These are phyloP conservation scores for Mycena kentingensis DNA, from an alignment of 768 basidiomycete genomes.

Conservation along the genomic window DNA sequence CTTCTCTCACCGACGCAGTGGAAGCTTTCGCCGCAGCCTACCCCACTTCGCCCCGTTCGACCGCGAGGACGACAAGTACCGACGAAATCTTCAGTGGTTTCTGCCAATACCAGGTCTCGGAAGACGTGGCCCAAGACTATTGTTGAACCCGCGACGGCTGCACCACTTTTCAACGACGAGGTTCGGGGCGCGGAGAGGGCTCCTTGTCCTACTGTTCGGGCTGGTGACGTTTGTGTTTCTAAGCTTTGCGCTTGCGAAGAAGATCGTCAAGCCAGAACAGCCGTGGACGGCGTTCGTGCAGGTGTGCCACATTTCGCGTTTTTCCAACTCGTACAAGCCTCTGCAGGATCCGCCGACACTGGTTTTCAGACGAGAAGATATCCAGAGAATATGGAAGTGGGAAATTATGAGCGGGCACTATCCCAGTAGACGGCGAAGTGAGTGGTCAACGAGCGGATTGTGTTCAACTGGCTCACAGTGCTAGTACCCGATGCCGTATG, in stretches of 20 bases:
- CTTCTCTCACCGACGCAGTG: conserved; percentile 10
- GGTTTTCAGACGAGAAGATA: conserved; percentile 73
- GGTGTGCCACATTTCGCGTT: neutral
- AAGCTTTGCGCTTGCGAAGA: conserved; percentile 15
- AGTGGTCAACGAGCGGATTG: conserved; percentile 32
- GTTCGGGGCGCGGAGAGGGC: conserved; percentile 54
- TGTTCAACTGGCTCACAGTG: conserved; percentile 10
- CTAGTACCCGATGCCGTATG: conserved; percentile 74
- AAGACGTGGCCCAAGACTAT: conserved; percentile 53
- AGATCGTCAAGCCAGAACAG: conserved; percentile 17
- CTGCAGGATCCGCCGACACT: conserved; percentile 18
- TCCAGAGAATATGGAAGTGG: conserved; percentile 94
- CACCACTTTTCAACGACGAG: conserved; percentile 58
- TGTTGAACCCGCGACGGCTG: conserved; percentile 63
- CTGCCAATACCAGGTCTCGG: conserved; percentile 61
- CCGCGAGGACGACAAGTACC: conserved; percentile 65
- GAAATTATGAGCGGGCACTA: conserved; percentile 93
- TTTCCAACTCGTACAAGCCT: neutral
- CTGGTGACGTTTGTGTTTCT: conserved; percentile 28
- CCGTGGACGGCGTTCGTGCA: conserved; percentile 18
- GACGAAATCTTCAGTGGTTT: conserved; percentile 58
- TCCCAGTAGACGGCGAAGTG: conserved; percentile 79
- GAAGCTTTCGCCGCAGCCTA: conserved; percentile 16
- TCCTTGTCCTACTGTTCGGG: conserved; percentile 11
- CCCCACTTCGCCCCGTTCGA: conserved; percentile 48